Conservation (phyloP, 1,139 yeast genomes). For the Lodderomyces orthopsilosis region DNA sequence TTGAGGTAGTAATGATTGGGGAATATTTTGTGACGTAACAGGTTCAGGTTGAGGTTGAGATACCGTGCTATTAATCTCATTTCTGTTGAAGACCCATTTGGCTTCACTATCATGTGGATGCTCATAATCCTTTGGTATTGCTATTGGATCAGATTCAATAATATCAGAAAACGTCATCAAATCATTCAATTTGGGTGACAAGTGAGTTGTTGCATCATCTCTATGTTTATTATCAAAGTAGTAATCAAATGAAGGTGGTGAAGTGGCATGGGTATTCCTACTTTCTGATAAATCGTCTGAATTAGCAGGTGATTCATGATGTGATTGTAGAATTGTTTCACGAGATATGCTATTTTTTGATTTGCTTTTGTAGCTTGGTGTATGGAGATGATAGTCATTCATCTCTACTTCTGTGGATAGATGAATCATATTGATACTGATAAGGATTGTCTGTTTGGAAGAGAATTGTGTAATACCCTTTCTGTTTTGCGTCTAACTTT, state of each 20-base stretch:
- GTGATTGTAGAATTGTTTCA: not conserved
- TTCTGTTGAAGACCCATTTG: not conserved
- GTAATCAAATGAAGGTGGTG: constrained; percentile 1
- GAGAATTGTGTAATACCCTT: no score
- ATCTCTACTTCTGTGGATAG: not conserved
- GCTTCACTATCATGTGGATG: not conserved
- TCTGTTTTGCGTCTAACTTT: no score
- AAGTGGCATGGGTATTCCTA: not conserved
- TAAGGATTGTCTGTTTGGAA: no score
- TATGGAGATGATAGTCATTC: not conserved
- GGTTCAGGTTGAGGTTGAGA: not conserved
- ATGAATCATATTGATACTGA: not conserved
- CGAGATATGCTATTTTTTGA: not conserved
- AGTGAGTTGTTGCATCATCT: not conserved
- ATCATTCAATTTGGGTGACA: constrained; percentile 1
- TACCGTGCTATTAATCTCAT: not conserved
- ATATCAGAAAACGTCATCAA: not conserved
- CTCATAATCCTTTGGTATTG: not conserved
- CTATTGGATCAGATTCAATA: not conserved
- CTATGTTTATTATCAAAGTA: not conserved
- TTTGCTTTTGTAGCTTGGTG: not conserved
- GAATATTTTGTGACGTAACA: not conserved
- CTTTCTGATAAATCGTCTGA: constrained; percentile 1
- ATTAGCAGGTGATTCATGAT: not conserved
- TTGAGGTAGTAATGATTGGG: not conserved